Evolutionary conservation across 2,329 filamentous ascomycete genomes (phyloP), one percentile per base, ranked within the genome.

Genomic region (Fusarium siculi): DNA sequence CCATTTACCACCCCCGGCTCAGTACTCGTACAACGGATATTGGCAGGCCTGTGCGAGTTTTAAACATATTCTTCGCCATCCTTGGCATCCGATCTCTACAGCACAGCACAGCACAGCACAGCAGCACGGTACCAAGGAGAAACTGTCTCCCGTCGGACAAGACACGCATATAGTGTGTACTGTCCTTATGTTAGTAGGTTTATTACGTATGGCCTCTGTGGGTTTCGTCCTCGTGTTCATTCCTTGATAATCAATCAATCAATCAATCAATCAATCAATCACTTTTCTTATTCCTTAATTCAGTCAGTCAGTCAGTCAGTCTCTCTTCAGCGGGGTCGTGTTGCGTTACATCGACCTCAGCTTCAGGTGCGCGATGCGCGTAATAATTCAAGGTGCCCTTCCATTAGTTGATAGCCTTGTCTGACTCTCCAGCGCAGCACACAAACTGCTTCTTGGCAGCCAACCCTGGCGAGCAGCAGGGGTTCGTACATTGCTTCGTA

Each of bases 81-180:
- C 77, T 79, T 78, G 75, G 77, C 77, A 76, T 78, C 77, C 63
- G 71, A 79, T 78, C 74, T 54, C 50, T 40, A n/a, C 49, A 52
- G 49, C 30, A 23, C 14, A 49, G 46, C 30, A 23, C 14, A 49
- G 46, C 30, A 49, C 47, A 47, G 44, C 19, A 39, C 36, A 40
- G 19, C 21, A 52, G n/a, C 18, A 19, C 30, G 25, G 49, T 25
- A 36, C 34, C 50, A 30, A 43, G 54, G 34, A 55, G 57, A 64
- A 50, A 57, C 44, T 39, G 56, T 52, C 55, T 49, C 53, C 63
- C 58, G 63, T 68, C 55, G 56, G 34, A 66, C 58, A 56, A 34
- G 50, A 42, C 50, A 54, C 36, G n/a, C 49, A 52, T 25, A 52
- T 25, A 36, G 15, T 32, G 21, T 49, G 9, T 2, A 21, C 49